Evolutionary conservation across 2,329 filamentous ascomycete genomes (phyloP).

Genomic region (Orbilia ellipsospora): DNA sequence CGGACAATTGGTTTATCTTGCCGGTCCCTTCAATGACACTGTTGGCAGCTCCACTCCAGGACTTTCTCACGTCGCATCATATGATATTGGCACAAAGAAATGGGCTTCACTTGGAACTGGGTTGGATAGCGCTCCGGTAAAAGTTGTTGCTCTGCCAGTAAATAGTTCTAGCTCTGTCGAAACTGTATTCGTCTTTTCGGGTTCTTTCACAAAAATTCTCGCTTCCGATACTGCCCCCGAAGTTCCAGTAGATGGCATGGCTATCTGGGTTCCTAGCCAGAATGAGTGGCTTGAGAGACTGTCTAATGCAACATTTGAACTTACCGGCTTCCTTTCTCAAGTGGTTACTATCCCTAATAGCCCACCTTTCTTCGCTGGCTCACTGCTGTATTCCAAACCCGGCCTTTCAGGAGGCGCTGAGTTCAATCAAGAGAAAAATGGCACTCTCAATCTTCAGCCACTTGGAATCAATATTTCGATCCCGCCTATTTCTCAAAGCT

Average conservation of each 20-base stretch:
- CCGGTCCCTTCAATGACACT: slow-evolving; percentile 84
- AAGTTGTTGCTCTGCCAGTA: slow-evolving; percentile 79
- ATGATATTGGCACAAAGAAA: slow-evolving; percentile 73
- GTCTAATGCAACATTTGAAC: slow-evolving; percentile 71
- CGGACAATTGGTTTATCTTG: slow-evolving; percentile 77
- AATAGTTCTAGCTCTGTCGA: slow-evolving; percentile 81
- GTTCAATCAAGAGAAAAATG: slow-evolving; percentile 64
- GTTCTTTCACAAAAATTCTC: slow-evolving; percentile 78
- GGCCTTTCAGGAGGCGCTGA: slow-evolving; percentile 78
- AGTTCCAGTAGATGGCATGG: slow-evolving; percentile 77
- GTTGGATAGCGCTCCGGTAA: slow-evolving; percentile 80
- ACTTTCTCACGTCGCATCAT: slow-evolving; percentile 80
- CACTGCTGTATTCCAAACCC: slow-evolving; percentile 79
- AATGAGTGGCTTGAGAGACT: slow-evolving; percentile 90
- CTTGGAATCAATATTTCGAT: slow-evolving; percentile 70
- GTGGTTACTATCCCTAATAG: slow-evolving; percentile 73
- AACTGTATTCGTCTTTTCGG: slow-evolving; percentile 80
- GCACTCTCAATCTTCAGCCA: slow-evolving; percentile 62
- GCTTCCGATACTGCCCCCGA: slow-evolving; percentile 73
- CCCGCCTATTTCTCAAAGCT: slow-evolving; percentile 56
- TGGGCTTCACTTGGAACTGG: slow-evolving; percentile 87
- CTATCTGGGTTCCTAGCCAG: slow-evolving; percentile 87
- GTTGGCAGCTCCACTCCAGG: slow-evolving; percentile 71
- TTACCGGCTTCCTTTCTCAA: slow-evolving; percentile 78
- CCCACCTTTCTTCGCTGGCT: slow-evolving; percentile 82